A percentile compares a stretch with the other conserved stretches of the same genome.
These are phyloP conservation scores for Telfairia occidentalis DNA, from an alignment of 331 rosid species.

Conservation along the genomic window DNA sequence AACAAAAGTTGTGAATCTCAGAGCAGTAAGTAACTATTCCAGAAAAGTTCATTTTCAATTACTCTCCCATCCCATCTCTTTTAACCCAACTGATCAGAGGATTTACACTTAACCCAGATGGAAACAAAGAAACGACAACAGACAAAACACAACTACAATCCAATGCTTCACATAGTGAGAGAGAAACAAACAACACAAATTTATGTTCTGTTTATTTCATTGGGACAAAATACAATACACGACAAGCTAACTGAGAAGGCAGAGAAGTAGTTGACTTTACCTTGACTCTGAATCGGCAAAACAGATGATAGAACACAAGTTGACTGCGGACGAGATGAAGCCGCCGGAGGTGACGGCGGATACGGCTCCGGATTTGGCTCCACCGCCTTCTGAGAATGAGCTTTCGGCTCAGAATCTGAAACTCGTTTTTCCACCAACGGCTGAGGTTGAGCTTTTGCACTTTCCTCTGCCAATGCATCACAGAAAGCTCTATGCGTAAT, in stretches of 20 bases:
- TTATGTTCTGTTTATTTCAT: conserved; percentile 14
- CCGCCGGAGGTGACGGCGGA: neutral
- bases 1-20: conserved; percentile 14
- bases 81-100: neutral
- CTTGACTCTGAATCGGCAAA: conserved; percentile 47
- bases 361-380: conserved; percentile 17
- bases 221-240: conserved; percentile 28
- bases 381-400: neutral
- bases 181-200: conserved; percentile 12
- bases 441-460: conserved; percentile 45
- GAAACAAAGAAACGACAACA: conserved; percentile 43
- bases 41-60: conserved; percentile 22
- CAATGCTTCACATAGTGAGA: conserved; percentile 24
- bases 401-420: conserved; percentile 24
- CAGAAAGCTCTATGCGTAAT: conserved; percentile 97
- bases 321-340: conserved; percentile 36
- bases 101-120: conserved; percentile 23
- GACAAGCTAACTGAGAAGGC: conserved; percentile 28
- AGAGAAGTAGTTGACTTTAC: conserved; percentile 31
- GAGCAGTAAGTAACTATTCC: conserved; percentile 23
- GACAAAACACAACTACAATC: conserved; percentile 75
- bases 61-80: neutral
- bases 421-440: conserved; percentile 5
- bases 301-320: conserved; percentile 26
- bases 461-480: conserved; percentile 90